These are phyloP conservation scores for Veloporphyrellus conicus DNA, from an alignment of 1,284 basidiomycete species.

Conservation along the genomic window DNA sequence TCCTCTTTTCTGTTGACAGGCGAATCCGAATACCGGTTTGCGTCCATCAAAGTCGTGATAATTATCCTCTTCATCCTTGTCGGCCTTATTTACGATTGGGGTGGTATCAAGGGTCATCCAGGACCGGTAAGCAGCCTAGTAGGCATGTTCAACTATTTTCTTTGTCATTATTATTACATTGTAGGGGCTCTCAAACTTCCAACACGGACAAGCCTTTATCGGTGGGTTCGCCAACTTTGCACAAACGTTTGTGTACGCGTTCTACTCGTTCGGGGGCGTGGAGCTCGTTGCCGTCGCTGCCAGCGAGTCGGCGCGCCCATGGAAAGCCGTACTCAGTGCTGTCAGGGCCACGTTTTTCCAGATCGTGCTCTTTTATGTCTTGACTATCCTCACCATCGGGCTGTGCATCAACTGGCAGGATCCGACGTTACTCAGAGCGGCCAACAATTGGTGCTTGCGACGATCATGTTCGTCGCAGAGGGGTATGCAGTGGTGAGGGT, in stretches of 20 bases:
- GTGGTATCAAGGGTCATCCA: slow-evolving; percentile 49
- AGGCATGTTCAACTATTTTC: too few species aligned
- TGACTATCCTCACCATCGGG: slow-evolving; percentile 54
- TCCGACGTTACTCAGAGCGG: slow-evolving; percentile 44
- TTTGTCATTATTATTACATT: neutral
- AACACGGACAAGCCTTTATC: slow-evolving; percentile 47
- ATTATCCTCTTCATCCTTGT: slow-evolving; percentile 54
- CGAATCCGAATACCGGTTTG: slow-evolving; percentile 53
- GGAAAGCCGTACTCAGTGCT: slow-evolving; percentile 60
- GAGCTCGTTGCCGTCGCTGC: slow-evolving; percentile 68
- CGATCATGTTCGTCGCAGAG: slow-evolving; percentile 48
- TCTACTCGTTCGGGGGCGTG: slow-evolving; percentile 73
- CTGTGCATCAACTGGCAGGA: slow-evolving; percentile 53
- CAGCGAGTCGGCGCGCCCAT: slow-evolving; percentile 55
- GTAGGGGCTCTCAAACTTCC: slow-evolving; percentile 53
- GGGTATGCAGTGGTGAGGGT: slow-evolving; percentile 43
- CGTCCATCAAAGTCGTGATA: slow-evolving; percentile 51
- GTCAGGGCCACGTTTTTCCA: slow-evolving; percentile 68
- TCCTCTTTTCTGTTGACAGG: slow-evolving; percentile 29
- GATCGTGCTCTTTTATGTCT: slow-evolving; percentile 59
- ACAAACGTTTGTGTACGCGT: slow-evolving; percentile 54
- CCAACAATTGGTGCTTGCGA: slow-evolving; percentile 44
- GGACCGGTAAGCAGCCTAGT: slow-evolving; percentile 48
- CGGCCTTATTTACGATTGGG: slow-evolving; percentile 56
- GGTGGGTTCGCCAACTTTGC: slow-evolving; percentile 52